A percentile compares a stretch with the other conserved stretches of the same genome.
Conservation (phyloP, 129 eudicot genomes). For the Arctium minus region DNA sequence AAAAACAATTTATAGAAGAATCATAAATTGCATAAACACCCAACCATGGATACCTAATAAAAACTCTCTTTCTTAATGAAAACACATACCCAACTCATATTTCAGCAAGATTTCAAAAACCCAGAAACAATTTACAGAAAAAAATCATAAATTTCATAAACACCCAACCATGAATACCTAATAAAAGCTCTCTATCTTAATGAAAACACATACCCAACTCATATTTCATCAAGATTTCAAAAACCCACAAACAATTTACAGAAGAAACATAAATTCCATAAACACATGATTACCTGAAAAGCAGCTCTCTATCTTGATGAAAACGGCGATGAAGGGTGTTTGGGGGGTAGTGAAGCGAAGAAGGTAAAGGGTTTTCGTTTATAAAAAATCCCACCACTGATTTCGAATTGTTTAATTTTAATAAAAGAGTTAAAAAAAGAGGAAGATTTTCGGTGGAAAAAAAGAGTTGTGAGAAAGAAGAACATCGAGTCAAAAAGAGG, state of each 20-base stretch:
- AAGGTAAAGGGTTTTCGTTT: neutral
- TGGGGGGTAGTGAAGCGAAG: neutral
- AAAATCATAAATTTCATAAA: no score
- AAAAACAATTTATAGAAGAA: no score
- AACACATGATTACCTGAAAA: conserved; percentile 12
- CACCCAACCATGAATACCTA: no score
- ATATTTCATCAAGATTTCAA: neutral
- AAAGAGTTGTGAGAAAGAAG: conserved; percentile 20
- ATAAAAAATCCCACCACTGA: conserved; percentile 24
- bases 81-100: neutral
- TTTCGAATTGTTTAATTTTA: conserved; percentile 9
- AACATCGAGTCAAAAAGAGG: conserved; percentile 35
- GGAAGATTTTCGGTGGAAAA: conserved; percentile 24
- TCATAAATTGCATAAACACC: neutral
- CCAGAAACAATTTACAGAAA: neutral
- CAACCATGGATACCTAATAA: no score
- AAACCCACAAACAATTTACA: neutral
- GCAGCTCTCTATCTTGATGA: neutral
- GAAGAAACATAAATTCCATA: neutral
- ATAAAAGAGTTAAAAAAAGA: neutral
- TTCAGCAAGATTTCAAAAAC: neutral
- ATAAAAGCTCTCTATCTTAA: no score
- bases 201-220: neutral
- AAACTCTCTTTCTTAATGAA: neutral
- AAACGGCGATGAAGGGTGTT: conserved; percentile 10